Base-by-base conservation (phyloP, 2,329 filamentous ascomycete genomes). In the Trichophaea hybrida region DNA sequence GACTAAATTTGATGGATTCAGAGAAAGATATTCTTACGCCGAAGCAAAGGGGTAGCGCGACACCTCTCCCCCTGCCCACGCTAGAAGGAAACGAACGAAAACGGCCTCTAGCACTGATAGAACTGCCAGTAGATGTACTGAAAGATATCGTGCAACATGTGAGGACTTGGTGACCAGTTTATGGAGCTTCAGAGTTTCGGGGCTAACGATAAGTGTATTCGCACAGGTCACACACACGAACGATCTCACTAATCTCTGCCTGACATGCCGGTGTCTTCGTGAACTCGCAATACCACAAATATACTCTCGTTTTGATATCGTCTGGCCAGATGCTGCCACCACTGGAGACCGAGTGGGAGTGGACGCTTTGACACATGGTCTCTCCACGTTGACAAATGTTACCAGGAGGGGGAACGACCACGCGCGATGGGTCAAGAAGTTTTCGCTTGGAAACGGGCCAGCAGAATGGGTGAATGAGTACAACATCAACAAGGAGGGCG, bases 301-400 rank as follows among this genome's bases (percentile, higher is more conserved):
- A 65, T 93, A 93, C 73, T 85, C 85, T 15, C 81, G 85, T 61
- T 93, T 93, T 72, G 87, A 93, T 69, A 93, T 93, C 64, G 85
- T 91, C 46, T 93, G 88, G 88, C 87, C 87, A 0, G 86, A 91
- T 68, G 80, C 80, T 35, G 78, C 79, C 6, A 77, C 81, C 6
- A 75, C 79, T 1, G 81, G 85, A 66, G 82, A 84, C 57, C 78
- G 83, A 48, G 82, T 82, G 44, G 85, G 84, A 59, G 86, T 93
- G 34, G 86, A 93, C 73, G 86, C 87, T 43, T 79, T 93, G 50
- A 90, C 86, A 0, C 91, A 88, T 70, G 87, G 88, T 5, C 75
- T 93, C 17, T 82, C 87, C 10, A 93, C 88, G 0, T 75, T 93
- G 60, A 86, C 87, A 59, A 84, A 88, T 74, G 84, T 84, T 6